Evolutionary conservation across 1,284 basidiomycete genomes (phyloP).

Genomic region (Puccinia polysora): DNA sequence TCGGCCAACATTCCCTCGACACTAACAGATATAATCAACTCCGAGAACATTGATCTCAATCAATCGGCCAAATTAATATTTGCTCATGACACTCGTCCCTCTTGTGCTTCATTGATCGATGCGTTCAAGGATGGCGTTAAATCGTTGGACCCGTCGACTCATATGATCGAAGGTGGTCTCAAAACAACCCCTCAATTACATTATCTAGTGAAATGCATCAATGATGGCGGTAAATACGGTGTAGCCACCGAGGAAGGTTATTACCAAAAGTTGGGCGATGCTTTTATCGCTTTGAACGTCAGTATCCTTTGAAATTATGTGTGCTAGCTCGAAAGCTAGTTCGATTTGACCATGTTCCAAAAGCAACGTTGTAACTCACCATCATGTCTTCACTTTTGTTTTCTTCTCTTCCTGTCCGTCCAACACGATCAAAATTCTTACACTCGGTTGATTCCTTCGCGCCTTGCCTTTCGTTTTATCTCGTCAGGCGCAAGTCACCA

Average conservation of each 20-base stretch:
- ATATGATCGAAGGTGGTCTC: constrained; percentile 60
- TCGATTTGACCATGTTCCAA: constrained; percentile 52
- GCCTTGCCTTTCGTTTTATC: background rate
- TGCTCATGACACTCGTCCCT: constrained; percentile 87
- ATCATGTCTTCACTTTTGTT: too few relatives aligned
- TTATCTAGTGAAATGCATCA: constrained; percentile 85
- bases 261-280: constrained; percentile 73
- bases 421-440: too few relatives aligned
- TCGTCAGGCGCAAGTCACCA: constrained; percentile 46
- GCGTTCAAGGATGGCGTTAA: constrained; percentile 79
- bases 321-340: constrained; percentile 9
- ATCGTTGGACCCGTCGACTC: constrained; percentile 54
- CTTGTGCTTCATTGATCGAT: constrained; percentile 72
- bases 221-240: constrained; percentile 77
- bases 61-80: constrained; percentile 79
- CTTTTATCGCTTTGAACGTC: constrained; percentile 83
- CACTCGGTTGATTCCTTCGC: background rate
- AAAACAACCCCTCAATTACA: constrained; percentile 94
- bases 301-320: constrained; percentile 52
- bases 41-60: constrained; percentile 70
- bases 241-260: constrained; percentile 81
- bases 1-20: constrained; percentile 68
- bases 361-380: too few relatives aligned
- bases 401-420: background rate
- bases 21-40: constrained; percentile 64